These are phyloP conservation scores for Kwoniella bestiolae DNA, from an alignment of 768 basidiomycete genomes.

Conservation along the genomic window DNA sequence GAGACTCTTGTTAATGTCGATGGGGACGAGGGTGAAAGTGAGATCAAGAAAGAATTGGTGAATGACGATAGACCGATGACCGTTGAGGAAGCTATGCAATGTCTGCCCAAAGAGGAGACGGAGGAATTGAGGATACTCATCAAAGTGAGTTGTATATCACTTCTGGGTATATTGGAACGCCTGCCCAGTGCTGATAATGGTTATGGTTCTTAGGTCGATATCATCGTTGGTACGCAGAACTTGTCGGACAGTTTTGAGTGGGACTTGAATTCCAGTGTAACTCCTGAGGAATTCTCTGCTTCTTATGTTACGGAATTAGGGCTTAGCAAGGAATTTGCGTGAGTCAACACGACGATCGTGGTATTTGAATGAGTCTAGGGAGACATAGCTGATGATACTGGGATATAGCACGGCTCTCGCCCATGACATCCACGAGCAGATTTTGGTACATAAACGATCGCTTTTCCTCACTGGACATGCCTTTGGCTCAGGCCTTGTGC, in stretches of 20 bases:
- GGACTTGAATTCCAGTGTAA: conserved; percentile 80
- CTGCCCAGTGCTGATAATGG: neutral
- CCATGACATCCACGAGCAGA: conserved; percentile 93
- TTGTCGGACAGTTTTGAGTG: conserved; percentile 97
- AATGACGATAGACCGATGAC: conserved; percentile 57
- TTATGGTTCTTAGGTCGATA: conserved; percentile 74
- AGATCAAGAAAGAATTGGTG: conserved; percentile 9
- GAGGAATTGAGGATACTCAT: conserved; percentile 92
- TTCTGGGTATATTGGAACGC: neutral
- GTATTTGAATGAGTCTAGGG: too few relatives aligned
- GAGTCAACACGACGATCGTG: too few relatives aligned
- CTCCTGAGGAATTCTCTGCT: conserved; percentile 91
- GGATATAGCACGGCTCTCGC: conserved; percentile 81
- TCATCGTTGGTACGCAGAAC: conserved; percentile 89
- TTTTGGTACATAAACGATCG: conserved; percentile 87
- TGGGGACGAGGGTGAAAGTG: conserved; percentile 10
- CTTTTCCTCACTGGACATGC: conserved; percentile 88
- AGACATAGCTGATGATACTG: neutral
- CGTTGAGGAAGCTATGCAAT: conserved; percentile 67
- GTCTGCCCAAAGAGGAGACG: conserved; percentile 58
- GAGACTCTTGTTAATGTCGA: conserved; percentile 16
- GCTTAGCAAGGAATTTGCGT: conserved; percentile 90
- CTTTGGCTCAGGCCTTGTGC: conserved; percentile 73
- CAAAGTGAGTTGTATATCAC: conserved; percentile 67
- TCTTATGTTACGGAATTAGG: conserved; percentile 85